These are phyloP conservation scores for Gossypium herbaceum DNA, from an alignment of 345 rosid species.

Conservation along the genomic window DNA sequence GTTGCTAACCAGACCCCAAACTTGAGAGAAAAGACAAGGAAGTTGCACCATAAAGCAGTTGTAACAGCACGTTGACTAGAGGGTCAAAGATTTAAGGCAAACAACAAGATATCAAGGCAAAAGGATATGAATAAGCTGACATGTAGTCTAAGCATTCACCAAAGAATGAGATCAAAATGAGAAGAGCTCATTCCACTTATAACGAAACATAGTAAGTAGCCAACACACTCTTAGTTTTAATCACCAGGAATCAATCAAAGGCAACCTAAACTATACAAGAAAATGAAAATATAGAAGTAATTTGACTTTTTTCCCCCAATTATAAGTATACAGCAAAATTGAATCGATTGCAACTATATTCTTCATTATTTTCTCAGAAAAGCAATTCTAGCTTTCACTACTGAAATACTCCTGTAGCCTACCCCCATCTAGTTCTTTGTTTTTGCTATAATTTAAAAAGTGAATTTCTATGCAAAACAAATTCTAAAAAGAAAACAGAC, in stretches of 20 bases:
- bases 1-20: constrained; percentile 87
- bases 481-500: neutral
- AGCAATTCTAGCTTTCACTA: neutral
- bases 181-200: neutral
- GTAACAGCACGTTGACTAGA: constrained; percentile 94
- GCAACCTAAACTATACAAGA: neutral
- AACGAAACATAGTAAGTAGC: neutral
- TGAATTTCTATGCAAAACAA: neutral
- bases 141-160: neutral
- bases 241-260: neutral
- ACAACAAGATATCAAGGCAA: constrained; percentile 1
- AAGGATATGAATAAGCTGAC: neutral
- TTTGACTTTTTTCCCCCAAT: neutral
- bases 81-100: constrained; percentile 21
- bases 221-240: neutral
- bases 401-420: neutral
- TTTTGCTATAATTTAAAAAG: neutral
- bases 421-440: neutral
- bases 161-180: neutral
- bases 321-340: neutral
- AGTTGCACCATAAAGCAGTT: constrained; percentile 95
- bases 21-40: constrained; percentile 93
- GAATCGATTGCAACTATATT: too few species aligned
- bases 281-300: neutral
- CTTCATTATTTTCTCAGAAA: neutral